phyloP scores from a whole-genome alignment of 148 eudicot species.

The Arbutus unedo region DNA sequence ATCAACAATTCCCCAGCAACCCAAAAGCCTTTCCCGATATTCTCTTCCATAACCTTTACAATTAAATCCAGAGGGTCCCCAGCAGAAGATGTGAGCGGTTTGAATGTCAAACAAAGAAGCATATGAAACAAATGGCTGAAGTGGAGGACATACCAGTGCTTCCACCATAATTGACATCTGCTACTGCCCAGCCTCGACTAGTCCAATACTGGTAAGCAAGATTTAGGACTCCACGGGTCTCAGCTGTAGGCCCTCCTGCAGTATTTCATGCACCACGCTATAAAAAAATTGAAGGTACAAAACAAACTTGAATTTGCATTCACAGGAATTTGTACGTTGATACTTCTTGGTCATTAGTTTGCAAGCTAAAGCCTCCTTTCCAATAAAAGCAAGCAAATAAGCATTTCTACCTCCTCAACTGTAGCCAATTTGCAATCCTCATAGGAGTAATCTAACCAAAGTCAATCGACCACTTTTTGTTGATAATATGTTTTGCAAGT shows the following conservation, averaged over 20 bases:
- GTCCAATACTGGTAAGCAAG: constrained; percentile 90
- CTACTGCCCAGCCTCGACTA: constrained; percentile 97
- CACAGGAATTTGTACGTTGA: not conserved
- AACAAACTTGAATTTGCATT: not conserved
- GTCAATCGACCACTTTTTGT: not conserved
- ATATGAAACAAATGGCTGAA: not conserved
- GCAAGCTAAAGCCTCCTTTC: not conserved
- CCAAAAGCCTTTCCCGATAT: constrained; percentile 77
- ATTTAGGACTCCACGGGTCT: constrained; percentile 73
- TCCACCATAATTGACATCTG: constrained; percentile 97
- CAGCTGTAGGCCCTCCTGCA: constrained; percentile 90
- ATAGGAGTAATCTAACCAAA: not conserved
- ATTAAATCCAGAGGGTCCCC: not conserved
- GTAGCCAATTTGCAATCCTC: constrained; percentile 1
- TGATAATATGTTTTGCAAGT: not conserved
- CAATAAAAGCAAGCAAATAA: not conserved
- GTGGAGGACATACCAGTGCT: constrained; percentile 63
- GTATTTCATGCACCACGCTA: constrained; percentile 15
- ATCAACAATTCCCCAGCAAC: constrained; percentile 80
- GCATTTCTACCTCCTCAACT: not conserved
- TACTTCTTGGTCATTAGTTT: not conserved
- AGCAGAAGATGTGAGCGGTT: not conserved
- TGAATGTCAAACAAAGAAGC: not conserved
- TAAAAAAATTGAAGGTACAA: not conserved
- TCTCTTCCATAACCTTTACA: constrained; percentile 85